Evolutionary conservation across 106 monocot species (phyloP), one percentile per base, ranked within the genome.

Genomic region (Triglochin maritima): DNA sequence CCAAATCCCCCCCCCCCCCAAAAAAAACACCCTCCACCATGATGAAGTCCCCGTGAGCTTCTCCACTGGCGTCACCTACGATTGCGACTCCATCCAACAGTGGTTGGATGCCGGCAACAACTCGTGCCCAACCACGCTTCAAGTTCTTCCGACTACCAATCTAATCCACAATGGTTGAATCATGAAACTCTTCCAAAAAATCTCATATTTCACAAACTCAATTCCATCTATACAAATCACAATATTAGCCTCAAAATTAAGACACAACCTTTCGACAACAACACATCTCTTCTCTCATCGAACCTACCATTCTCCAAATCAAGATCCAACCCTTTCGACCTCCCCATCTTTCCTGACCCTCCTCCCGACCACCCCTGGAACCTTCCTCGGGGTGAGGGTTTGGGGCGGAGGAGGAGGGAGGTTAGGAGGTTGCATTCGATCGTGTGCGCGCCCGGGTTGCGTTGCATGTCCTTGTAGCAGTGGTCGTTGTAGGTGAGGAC

Each of bases 121-220:
- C n/a, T n/a, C n/a, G n/a, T n/a, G n/a, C n/a, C n/a, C n/a, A n/a
- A n/a, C n/a, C n/a, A n/a, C n/a, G n/a, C n/a, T n/a, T n/a, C n/a
- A n/a, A n/a, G n/a, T n/a, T n/a, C n/a, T n/a, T n/a, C n/a, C n/a
- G n/a, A n/a, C n/a, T n/a, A n/a, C n/a, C n/a, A n/a, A n/a, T n/a
- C n/a, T n/a, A n/a, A n/a, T n/a, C n/a, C n/a, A n/a, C n/a, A n/a
- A n/a, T n/a, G n/a, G 92, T 72, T 99, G 92, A 10, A 99, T 80
- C 98, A 92, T 92, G 74, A 99, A 99, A 69, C 98, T 99, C 79
- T 99, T 84, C 3, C 98, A 92, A 29, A 99, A 70, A 44, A 99
- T 88, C 83, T 86, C 86, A 61, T 92, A 98, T 62, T 72, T 84
- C 47, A 99, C 63, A 64, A 89, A 98, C 29, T 89, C 88, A 16